Evolutionary conservation across 352 stramenopile species (phyloP).

Genomic region (Phytopythium ostracodes): DNA sequence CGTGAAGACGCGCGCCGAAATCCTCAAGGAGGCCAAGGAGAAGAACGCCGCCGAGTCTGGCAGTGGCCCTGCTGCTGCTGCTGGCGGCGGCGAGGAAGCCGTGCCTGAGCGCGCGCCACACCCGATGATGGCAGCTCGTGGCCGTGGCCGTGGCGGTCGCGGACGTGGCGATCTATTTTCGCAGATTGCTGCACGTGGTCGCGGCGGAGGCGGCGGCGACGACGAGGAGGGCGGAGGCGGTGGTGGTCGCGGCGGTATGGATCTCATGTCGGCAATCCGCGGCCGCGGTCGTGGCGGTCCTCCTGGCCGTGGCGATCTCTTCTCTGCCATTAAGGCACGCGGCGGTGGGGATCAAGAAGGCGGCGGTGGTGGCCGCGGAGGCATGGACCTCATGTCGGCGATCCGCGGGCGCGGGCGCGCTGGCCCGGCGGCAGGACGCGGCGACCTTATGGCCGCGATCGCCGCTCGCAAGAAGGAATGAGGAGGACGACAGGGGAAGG

Average conservation of each 20-base stretch:
- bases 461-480: constrained; percentile 62
- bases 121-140: constrained; percentile 42
- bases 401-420: constrained; percentile 38
- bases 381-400: constrained; percentile 46
- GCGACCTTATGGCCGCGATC: constrained; percentile 56
- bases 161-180: constrained; percentile 50
- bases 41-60: constrained; percentile 67
- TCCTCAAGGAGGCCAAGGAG: constrained; percentile 86
- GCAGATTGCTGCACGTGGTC: constrained; percentile 45
- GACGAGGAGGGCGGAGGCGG: constrained; percentile 30
- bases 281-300: constrained; percentile 43
- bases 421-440: constrained; percentile 25
- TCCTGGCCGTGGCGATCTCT: constrained; percentile 50
- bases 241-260: constrained; percentile 30
- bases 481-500: constrained; percentile 7
- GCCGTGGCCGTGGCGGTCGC: constrained; percentile 16
- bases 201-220: constrained; percentile 36
- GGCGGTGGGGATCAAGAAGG: constrained; percentile 18
- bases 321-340: constrained; percentile 59
- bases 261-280: constrained; percentile 54
- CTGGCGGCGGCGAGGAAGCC: constrained; percentile 12
- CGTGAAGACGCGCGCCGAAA: constrained; percentile 64
- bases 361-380: constrained; percentile 27
- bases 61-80: constrained; percentile 19
- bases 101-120: constrained; percentile 32